These are phyloP conservation scores for Brasilioporus rufonigricans DNA, from an alignment of 768 basidiomycete species.

Conservation along the genomic window DNA sequence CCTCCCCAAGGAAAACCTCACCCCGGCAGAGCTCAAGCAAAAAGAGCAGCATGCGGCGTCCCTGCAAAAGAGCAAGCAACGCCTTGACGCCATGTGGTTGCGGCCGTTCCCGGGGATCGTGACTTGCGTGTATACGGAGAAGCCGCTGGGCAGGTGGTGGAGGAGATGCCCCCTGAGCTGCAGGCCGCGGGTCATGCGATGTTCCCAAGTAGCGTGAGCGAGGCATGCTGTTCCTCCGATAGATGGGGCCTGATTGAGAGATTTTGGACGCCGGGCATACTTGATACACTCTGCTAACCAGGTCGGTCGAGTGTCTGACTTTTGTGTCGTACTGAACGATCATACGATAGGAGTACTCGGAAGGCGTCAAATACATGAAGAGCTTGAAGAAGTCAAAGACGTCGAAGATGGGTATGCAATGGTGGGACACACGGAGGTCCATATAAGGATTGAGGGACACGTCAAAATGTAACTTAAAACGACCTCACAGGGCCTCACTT, in stretches of 20 bases:
- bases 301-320: background rate
- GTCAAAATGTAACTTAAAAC: background rate
- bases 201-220: background rate
- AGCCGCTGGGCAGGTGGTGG: background rate
- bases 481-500: background rate
- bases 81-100: background rate
- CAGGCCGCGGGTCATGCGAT: background rate
- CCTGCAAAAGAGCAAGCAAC: background rate
- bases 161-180: slow-evolving; percentile 2
- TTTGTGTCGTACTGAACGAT: background rate
- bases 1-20: background rate
- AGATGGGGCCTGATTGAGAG: background rate
- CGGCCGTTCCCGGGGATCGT: background rate
- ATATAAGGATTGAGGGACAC: background rate
- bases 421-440: background rate
- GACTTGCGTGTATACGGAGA: background rate
- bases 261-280: background rate
- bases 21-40: background rate
- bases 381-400: background rate
- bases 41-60: background rate
- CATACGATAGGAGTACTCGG: background rate
- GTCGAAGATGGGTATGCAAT: background rate
- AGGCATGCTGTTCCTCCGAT: too few species aligned
- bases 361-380: background rate
- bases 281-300: background rate